Base-by-base conservation (phyloP, 176 grass and related monocot genomes). In the Triticum timopheevii region DNA sequence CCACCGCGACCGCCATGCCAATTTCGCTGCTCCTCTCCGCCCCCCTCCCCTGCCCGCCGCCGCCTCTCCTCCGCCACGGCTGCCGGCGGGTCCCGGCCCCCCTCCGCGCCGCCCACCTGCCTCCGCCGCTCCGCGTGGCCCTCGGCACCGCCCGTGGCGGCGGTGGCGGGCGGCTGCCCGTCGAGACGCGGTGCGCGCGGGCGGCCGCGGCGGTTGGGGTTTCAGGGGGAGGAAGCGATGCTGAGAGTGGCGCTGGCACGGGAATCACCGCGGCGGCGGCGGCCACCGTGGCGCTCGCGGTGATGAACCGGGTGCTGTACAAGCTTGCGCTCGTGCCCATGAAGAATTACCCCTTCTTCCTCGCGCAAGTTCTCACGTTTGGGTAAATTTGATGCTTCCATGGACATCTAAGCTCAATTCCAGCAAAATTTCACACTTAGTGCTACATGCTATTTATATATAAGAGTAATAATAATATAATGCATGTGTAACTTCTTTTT, bases 271-370 rank as follows among this genome's bases (percentile, higher is more conserved):
- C 87, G 8, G 91, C 80, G 19, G 89, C 91, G 61, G 63, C 61
- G 44, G 70, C 68, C 30, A 95, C 95, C 0, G 89, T 98, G 54
- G 56, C 83, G 15, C 81, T 98, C 4, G 93, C 93, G 10, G 89
- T 98, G 72, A 88, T 93, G 91, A 98, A 98, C 77, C 88, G 96
- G 33, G 94, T 98, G 79, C 92, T 98, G n/a, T 98, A 96, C 76
- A 96, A 98, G 82, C 94, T 98, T 15, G 96, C 92, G 10, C 93
- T 98, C 45, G 96, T 96, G 72, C 94, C 94, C 2, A 88, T 98
- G 92, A 94, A 76, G 79, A 45, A 94, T 78, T 96, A 96, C 61
- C 96, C 96, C 30, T 98, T 98, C 88, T 96, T 98, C 81, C 90
- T 96, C 31, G 93, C 96, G 23, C 93, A 98, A 66, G 47, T 92